Conservation (phyloP, 495 filamentous ascomycete genomes). For the Penicillium antarcticum region DNA sequence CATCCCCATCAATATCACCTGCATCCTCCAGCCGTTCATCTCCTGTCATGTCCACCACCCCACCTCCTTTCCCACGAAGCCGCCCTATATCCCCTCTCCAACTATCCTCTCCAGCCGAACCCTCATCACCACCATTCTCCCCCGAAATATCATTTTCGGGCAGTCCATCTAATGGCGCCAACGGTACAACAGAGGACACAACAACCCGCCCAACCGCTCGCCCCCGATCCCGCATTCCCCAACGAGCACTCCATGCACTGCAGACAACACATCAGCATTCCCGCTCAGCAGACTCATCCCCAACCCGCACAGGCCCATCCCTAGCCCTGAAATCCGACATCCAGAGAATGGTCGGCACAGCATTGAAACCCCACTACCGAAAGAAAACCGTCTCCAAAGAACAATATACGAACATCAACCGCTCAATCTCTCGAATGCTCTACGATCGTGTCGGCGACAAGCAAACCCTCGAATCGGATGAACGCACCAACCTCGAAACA, state of each 20-base stretch:
- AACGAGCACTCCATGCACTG: constrained; percentile 39
- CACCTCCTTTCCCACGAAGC: constrained; percentile 60
- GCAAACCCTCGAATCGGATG: constrained; percentile 52
- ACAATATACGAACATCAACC: constrained; percentile 85
- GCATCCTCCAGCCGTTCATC: constrained; percentile 63
- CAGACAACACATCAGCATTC: constrained; percentile 52
- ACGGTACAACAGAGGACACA: constrained; percentile 12
- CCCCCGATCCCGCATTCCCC: constrained; percentile 29
- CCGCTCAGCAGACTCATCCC: constrained; percentile 53
- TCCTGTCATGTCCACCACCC: constrained; percentile 66
- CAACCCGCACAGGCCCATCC: constrained; percentile 55
- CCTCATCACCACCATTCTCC: constrained; percentile 58
- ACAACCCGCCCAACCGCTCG: constrained; percentile 9
- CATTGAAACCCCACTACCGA: constrained; percentile 72
- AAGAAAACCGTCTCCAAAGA: constrained; percentile 68
- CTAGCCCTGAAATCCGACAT: constrained; percentile 75
- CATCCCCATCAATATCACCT: constrained; percentile 74
- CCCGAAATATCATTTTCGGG: constrained; percentile 40
- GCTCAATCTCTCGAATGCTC: constrained; percentile 75
- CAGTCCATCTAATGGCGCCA: constrained; percentile 11
- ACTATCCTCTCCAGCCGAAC: constrained; percentile 61
- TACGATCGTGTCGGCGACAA: constrained; percentile 74
- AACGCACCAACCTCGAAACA: constrained; percentile 61
- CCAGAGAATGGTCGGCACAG: constrained; percentile 73
- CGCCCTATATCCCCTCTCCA: constrained; percentile 66